A percentile compares a stretch with the other conserved stretches of the same genome.
Evolutionary conservation across 768 basidiomycete species (phyloP).

Genomic region (Phlegmacium glaucopus): DNA sequence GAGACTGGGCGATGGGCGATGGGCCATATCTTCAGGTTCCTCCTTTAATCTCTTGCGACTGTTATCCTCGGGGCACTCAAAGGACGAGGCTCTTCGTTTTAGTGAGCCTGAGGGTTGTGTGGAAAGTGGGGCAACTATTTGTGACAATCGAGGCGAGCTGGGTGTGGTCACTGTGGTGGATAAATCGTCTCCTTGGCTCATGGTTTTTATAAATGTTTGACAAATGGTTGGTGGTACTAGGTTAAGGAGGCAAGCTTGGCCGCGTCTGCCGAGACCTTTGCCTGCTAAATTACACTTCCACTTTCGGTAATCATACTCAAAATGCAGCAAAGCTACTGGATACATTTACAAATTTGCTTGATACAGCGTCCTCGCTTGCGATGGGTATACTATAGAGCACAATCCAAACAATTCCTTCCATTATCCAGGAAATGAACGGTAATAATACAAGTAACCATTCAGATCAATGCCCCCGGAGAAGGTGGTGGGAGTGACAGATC

Average conservation of each 20-base stretch:
- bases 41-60: conserved; percentile 64
- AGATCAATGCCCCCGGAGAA: conserved; percentile 23
- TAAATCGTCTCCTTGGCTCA: conserved; percentile 13
- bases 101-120: conserved; percentile 15
- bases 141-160: neutral
- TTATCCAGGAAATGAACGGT: neutral
- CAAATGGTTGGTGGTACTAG: conserved; percentile 14
- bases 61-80: conserved; percentile 45
- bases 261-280: conserved; percentile 21
- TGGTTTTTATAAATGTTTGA: conserved; percentile 15
- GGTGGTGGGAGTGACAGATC: conserved; percentile 32
- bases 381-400: neutral
- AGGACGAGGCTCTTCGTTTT: conserved; percentile 62
- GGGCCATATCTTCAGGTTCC: conserved; percentile 20
- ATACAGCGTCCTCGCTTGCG: conserved; percentile 6
- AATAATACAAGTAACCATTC: conserved; percentile 7
- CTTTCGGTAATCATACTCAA: conserved; percentile 22
- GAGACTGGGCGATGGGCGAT: conserved; percentile 1
- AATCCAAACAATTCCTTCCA: neutral
- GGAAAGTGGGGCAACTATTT: conserved; percentile 7
- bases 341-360: neutral
- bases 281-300: conserved; percentile 26
- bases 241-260: conserved; percentile 17
- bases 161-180: conserved; percentile 8
- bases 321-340: neutral